Percentiles rank a stretch among this genome's conserved stretches.
These are phyloP conservation scores for Botrytis sinoallii DNA, from an alignment of 2,329 filamentous ascomycete species.

Conservation along the genomic window DNA sequence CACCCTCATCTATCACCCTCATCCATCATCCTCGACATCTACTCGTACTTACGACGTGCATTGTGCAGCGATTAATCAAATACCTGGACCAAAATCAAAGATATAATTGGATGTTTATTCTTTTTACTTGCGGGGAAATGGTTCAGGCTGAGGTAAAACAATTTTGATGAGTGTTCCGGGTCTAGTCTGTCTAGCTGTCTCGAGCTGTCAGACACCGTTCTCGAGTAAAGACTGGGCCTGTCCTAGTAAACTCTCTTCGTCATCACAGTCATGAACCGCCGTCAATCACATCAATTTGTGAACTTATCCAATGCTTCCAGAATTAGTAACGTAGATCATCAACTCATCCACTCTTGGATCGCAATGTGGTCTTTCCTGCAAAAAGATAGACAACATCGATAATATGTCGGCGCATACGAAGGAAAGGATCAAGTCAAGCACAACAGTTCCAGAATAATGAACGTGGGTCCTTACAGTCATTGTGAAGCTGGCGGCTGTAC, in stretches of 20 bases:
- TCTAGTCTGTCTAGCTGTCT: neutral
- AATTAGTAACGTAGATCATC: slow-evolving; percentile 3
- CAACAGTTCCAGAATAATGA: neutral
- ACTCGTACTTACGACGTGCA: neutral
- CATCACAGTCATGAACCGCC: neutral
- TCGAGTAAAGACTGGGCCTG: neutral
- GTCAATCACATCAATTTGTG: neutral
- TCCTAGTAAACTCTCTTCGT: neutral
- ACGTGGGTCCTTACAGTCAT: neutral
- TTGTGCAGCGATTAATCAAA: neutral
- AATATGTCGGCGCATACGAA: neutral
- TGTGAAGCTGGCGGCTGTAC: neutral
- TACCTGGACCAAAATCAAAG: neutral
- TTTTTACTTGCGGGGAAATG: slow-evolving; percentile 2
- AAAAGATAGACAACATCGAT: neutral
- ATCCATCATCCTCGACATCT: too few relatives aligned
- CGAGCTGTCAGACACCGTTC: neutral
- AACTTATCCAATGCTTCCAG: neutral
- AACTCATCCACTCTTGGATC: neutral
- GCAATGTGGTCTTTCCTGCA: neutral
- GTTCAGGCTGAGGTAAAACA: neutral
- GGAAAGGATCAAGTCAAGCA: too few relatives aligned
- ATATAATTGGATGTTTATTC: neutral
- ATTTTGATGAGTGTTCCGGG: neutral
- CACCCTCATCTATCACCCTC: neutral